Conservation (phyloP, 495 filamentous ascomycete species). For the Friedmanniomyces endolithicus region DNA sequence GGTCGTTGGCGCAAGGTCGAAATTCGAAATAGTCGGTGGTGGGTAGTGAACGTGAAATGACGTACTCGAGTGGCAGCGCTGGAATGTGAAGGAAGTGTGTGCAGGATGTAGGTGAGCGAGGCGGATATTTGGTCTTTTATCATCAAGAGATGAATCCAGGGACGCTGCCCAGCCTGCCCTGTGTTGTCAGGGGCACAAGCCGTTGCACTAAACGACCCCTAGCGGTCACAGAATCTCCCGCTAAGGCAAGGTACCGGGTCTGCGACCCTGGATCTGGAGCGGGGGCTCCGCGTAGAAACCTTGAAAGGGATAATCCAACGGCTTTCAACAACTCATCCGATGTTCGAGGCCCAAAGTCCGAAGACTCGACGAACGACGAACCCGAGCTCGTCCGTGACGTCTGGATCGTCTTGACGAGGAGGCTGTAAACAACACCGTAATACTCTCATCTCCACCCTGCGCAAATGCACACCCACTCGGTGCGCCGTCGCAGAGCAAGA, state of each 20-base stretch:
- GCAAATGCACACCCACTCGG: no score
- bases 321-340: no score
- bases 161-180: background rate
- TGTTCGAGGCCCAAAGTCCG: no score
- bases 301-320: no score
- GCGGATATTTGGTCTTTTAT: background rate
- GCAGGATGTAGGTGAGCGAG: background rate
- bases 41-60: background rate
- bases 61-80: background rate
- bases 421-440: no score
- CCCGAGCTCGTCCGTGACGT: no score
- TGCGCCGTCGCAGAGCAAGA: no score
- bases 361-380: no score
- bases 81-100: background rate
- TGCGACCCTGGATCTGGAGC: background rate
- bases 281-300: no score
- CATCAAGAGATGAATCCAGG: background rate
- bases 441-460: no score
- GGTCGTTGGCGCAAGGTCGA: background rate
- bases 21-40: background rate
- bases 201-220: background rate
- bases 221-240: background rate
- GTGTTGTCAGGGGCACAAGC: background rate
- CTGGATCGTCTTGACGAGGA: no score
- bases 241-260: background rate